Conservation (phyloP, 331 rosid genomes). For the Pyracantha coccinea region DNA sequence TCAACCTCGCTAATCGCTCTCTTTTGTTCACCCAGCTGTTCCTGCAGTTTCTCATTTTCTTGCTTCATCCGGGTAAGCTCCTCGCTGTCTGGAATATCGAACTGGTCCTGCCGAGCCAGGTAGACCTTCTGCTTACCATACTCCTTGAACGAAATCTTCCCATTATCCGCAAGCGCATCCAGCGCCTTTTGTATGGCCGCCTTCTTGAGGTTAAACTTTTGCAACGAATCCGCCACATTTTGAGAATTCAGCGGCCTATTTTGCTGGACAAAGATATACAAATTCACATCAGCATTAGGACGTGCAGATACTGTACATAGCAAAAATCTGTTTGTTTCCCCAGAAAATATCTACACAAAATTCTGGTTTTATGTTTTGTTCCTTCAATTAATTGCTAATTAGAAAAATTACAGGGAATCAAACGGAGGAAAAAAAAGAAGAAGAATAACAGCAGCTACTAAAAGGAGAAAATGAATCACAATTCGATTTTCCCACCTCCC, state of each 20-base stretch:
- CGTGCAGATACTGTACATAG: too few species aligned
- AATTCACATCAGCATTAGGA: not conserved
- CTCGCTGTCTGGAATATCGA: conserved; percentile 60
- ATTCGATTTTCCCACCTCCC: not conserved
- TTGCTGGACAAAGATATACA: conserved; percentile 40
- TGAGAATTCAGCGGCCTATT: conserved; percentile 81
- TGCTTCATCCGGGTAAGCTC: conserved; percentile 90
- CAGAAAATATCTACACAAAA: not conserved
- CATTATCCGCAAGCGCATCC: conserved; percentile 69
- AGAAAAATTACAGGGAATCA: not conserved
- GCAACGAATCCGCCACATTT: conserved; percentile 79
- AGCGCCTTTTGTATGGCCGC: conserved; percentile 67
- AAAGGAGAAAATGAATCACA: not conserved
- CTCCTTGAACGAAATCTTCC: conserved; percentile 77
- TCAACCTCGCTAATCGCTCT: conserved; percentile 51
- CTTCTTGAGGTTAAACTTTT: conserved; percentile 86
- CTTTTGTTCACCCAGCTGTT: conserved; percentile 46
- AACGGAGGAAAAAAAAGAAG: not conserved
- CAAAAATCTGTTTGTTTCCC: not conserved
- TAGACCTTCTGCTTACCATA: conserved; percentile 97
- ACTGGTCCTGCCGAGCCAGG: conserved; percentile 85
- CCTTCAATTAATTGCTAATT: not conserved
- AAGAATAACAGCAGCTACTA: not conserved
- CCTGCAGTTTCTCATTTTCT: conserved; percentile 51
- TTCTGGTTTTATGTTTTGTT: not conserved